Evolutionary conservation across 2,329 filamentous ascomycete species (phyloP).

Genomic region (Calonectria pauciramosa): DNA sequence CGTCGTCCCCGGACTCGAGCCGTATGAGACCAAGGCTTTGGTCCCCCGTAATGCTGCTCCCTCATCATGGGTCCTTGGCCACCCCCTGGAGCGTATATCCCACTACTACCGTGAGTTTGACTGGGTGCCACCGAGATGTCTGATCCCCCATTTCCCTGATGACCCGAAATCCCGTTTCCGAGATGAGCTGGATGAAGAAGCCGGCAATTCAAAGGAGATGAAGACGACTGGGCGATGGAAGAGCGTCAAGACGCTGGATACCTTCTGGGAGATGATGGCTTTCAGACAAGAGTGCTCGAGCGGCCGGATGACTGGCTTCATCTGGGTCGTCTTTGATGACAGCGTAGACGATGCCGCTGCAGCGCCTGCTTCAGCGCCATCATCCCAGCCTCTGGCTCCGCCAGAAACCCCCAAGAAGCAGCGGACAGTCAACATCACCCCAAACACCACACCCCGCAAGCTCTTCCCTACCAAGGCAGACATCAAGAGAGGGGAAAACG

Average conservation of each 20-base stretch:
- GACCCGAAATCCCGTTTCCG: constrained; percentile 94
- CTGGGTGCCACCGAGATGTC: constrained; percentile 80
- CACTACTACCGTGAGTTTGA: constrained; percentile 71
- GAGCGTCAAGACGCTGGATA: constrained; percentile 84
- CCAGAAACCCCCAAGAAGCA: constrained; percentile 53
- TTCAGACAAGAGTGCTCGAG: constrained; percentile 96
- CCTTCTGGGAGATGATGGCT: constrained; percentile 99
- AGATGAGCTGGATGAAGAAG: constrained; percentile 88
- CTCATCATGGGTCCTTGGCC: constrained; percentile 76
- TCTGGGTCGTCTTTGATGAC: constrained; percentile 90
- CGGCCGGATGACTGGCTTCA: constrained; percentile 90
- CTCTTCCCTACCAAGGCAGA: constrained; percentile 47
- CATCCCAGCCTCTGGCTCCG: constrained; percentile 30
- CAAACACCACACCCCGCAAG: constrained; percentile 51
- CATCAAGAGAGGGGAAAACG: constrained; percentile 16
- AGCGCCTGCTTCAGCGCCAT: constrained; percentile 43
- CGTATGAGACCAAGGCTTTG: constrained; percentile 84
- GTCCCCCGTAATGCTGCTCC: constrained; percentile 70
- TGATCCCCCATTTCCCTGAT: constrained; percentile 93
- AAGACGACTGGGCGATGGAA: constrained; percentile 81
- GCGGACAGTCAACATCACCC: constrained; percentile 41
- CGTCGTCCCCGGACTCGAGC: constrained; percentile 87
- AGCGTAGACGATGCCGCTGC: constrained; percentile 35
- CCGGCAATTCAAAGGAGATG: constrained; percentile 68
- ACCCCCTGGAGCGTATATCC: constrained; percentile 76